These are phyloP conservation scores for Komagataea norvegica DNA, from an alignment of 1,139 yeast genomes.

Conservation along the genomic window DNA sequence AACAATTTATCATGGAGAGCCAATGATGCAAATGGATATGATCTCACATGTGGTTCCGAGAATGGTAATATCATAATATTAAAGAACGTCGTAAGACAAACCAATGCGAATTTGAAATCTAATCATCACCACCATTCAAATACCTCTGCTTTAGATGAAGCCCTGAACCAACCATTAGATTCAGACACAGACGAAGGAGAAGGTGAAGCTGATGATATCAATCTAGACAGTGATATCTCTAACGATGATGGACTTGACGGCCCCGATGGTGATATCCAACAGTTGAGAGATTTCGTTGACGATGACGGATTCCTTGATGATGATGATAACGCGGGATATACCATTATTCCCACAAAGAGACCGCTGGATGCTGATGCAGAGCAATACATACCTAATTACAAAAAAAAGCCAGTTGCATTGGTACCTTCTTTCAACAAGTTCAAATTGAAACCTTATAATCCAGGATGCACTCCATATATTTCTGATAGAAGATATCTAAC, in stretches of 20 bases:
- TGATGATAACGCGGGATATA: conserved; percentile 48
- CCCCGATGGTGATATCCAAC: conserved; percentile 18
- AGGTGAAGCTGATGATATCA: conserved; percentile 30
- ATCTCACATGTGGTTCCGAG: conserved; percentile 45
- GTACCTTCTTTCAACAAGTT: conserved; percentile 11
- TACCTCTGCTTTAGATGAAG: conserved; percentile 14
- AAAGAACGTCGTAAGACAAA: conserved; percentile 30
- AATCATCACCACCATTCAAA: conserved; percentile 7
- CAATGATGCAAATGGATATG: conserved; percentile 20
- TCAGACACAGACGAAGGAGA: conserved; percentile 26
- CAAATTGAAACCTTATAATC: conserved; percentile 40
- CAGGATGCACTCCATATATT: conserved; percentile 85
- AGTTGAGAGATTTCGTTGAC: conserved; percentile 18
- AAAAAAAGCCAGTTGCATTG: no score
- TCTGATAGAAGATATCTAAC: conserved; percentile 69
- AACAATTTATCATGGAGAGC: conserved; percentile 32
- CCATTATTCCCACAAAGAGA: conserved; percentile 26
- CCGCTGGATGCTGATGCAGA: conserved; percentile 18
- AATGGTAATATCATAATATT: conserved; percentile 46
- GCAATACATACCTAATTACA: no score
- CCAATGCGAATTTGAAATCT: background rate
- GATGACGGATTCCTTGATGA: conserved; percentile 47
- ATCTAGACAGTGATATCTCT: conserved; percentile 27
- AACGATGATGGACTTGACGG: no score
- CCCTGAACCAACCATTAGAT: conserved; percentile 18